Base-by-base conservation (phyloP, 345 rosid species). In the Erucastrum elatum region DNA sequence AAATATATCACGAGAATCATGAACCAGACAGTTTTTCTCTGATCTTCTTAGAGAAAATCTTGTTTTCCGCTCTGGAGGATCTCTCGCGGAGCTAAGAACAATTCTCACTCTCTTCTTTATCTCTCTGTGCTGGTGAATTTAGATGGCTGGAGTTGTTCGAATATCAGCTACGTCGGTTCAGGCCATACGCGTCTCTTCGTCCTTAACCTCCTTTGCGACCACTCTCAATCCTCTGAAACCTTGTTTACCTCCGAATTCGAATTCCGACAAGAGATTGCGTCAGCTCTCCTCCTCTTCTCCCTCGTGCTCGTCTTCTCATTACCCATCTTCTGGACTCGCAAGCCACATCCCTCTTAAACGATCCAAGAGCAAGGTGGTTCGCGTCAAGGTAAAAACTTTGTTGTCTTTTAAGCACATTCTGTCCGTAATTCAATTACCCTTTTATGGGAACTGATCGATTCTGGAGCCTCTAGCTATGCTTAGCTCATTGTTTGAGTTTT, bases 141-240 rank as follows among this genome's bases (percentile, higher is more conserved):
- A 74, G 72, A 91, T 91, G 97, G 94, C 91, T 60, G 93, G 86
- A 84, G 90, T 80, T 82, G 70, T 87, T 75, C 60, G 81, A 69
- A 81, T 85, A n/a, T 77, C 84, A 13, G 56, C 84, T 8, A 72
- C 82, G 35, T 81, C 87, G 4, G 71, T 76, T 44, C 83, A 77
- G 60, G 82, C 89, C 1, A 80, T 85, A 77, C 78, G 86, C 71
- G 78, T 84, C 65, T 79, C 93, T 21, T 80, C 87, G 17, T 68
- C 86, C 30, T 72, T 83, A 61, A 64, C 82, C 21, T 68, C 87
- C 51, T 83, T 80, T 25, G 53, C 86, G 21, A 78, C 86, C 59
- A 77, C 85, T 72, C 76, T 75, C 26, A 82, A 68, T 34, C 77
- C 85, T 72, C 78, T 75, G 25, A 91, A 74, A 59, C 84, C 85